Percentiles rank a stretch among this genome's conserved stretches.
phyloP scores from a whole-genome alignment of 2,329 filamentous ascomycete species.

The Aspergillus sp. region DNA sequence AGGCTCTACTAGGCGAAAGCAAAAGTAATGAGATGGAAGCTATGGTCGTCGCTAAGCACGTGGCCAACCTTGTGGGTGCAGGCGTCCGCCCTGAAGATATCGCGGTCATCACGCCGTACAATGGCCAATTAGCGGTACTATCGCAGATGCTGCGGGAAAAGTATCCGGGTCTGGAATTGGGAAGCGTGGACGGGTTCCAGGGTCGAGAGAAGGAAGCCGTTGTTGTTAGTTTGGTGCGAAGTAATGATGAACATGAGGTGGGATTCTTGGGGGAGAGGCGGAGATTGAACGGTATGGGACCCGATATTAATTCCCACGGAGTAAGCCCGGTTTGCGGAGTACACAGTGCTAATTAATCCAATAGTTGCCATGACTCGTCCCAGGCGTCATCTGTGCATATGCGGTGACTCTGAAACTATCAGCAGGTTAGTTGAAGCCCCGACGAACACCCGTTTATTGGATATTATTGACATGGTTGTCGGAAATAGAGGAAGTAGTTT shows the following conservation, averaged over 20 bases:
- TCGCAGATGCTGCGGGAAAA: conserved; percentile 68
- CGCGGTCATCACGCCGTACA: conserved; percentile 92
- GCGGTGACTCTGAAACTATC: conserved; percentile 92
- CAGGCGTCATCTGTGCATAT: conserved; percentile 79
- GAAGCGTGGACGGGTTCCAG: conserved; percentile 95
- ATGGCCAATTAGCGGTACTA: conserved; percentile 79
- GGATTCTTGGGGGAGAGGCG: conserved; percentile 91
- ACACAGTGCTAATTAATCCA: conserved; percentile 11
- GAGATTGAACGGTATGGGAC: conserved; percentile 74
- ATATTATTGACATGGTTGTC: conserved; percentile 1
- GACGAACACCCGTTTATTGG: not conserved
- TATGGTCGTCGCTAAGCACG: conserved; percentile 69
- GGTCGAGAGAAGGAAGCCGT: conserved; percentile 95
- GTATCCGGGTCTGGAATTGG: conserved; percentile 83
- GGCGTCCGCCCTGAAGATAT: conserved; percentile 79
- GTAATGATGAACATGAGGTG: conserved; percentile 78
- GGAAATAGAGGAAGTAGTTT: conserved; percentile 68
- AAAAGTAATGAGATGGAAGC: conserved; percentile 93
- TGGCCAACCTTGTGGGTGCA: conserved; percentile 65
- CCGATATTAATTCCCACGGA: not conserved
- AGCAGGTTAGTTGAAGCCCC: conserved; percentile 58
- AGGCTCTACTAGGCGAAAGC: conserved; percentile 59
- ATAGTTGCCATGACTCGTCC: conserved; percentile 94
- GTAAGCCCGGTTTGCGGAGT: not conserved
- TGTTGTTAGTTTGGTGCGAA: conserved; percentile 86